phyloP scores from a whole-genome alignment of 352 stramenopile genomes.

The Phytopythium litorale region DNA sequence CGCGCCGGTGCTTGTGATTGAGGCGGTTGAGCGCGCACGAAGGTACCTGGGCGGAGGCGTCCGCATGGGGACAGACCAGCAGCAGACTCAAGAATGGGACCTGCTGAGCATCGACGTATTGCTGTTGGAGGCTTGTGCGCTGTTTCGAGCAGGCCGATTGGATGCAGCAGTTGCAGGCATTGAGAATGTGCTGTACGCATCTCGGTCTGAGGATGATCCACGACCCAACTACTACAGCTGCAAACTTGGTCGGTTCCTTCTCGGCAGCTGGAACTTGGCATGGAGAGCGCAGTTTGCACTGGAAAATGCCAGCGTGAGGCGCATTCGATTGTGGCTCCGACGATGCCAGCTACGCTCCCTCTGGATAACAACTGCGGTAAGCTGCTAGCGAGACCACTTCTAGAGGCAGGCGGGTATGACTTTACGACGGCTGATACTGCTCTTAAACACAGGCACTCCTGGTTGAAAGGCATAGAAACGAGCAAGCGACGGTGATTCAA shows the following conservation, averaged over 20 bases:
- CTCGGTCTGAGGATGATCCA: constrained; percentile 8
- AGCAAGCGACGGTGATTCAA: constrained; percentile 36
- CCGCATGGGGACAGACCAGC: neutral
- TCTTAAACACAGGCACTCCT: constrained; percentile 15
- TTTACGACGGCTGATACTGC: neutral
- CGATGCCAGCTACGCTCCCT: neutral
- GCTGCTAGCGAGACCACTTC: neutral
- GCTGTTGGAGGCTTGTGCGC: constrained; percentile 37
- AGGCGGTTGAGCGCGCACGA: constrained; percentile 8
- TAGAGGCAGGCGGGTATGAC: neutral
- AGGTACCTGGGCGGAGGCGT: constrained; percentile 1
- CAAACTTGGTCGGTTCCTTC: constrained; percentile 41
- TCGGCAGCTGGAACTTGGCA: constrained; percentile 26
- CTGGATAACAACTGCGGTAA: neutral
- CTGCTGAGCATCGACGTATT: constrained; percentile 18
- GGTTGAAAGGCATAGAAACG: constrained; percentile 24
- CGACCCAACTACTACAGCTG: constrained; percentile 33
- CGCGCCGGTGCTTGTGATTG: constrained; percentile 38
- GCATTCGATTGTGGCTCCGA: neutral
- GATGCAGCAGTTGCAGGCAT: constrained; percentile 27
- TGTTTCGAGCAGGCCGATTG: constrained; percentile 30
- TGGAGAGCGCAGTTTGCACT: constrained; percentile 42
- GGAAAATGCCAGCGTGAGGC: constrained; percentile 13
- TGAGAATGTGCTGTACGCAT: constrained; percentile 26
- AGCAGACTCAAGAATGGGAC: neutral